Percentiles rank a stretch among this genome's conserved stretches.
Evolutionary conservation across 2,329 filamentous ascomycete genomes (phyloP).

Genomic region (Exutisphaerella laricina): DNA sequence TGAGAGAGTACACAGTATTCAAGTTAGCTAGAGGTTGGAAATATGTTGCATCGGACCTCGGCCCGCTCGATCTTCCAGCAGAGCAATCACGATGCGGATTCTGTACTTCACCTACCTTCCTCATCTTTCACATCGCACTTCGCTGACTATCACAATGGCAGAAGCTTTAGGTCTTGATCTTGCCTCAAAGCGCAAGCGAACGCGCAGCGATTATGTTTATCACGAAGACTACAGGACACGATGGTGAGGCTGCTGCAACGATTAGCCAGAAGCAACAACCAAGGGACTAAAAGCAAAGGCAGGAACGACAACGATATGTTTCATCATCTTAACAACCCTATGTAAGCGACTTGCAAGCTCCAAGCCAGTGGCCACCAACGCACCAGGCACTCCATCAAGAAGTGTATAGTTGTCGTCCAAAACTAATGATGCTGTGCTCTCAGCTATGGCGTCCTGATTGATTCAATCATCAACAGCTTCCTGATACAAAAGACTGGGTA

Average conservation of each 20-base stretch:
- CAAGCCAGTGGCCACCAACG: no score
- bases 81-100: no score
- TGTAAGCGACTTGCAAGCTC: no score
- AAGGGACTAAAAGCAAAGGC: neutral
- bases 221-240: conserved; percentile 76
- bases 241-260: conserved; percentile 53
- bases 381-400: no score
- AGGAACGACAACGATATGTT: conserved; percentile 97
- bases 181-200: conserved; percentile 28
- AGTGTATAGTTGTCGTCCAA: no score
- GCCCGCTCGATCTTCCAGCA: no score
- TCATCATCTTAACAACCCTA: conserved; percentile 59
- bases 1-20: neutral
- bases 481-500: conserved; percentile 73
- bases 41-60: neutral
- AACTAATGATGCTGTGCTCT: no score
- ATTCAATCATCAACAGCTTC: conserved; percentile 85
- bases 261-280: neutral
- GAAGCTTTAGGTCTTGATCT: conserved; percentile 41
- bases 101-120: no score
- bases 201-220: conserved; percentile 69
- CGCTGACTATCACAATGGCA: conserved; percentile 20
- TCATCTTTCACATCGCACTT: neutral
- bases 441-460: conserved; percentile 48
- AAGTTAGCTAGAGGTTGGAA: neutral